A percentile compares a stretch with the other conserved stretches of the same genome.
phyloP scores from a whole-genome alignment of 306 rosid species.

The Mucuna pruriens region DNA sequence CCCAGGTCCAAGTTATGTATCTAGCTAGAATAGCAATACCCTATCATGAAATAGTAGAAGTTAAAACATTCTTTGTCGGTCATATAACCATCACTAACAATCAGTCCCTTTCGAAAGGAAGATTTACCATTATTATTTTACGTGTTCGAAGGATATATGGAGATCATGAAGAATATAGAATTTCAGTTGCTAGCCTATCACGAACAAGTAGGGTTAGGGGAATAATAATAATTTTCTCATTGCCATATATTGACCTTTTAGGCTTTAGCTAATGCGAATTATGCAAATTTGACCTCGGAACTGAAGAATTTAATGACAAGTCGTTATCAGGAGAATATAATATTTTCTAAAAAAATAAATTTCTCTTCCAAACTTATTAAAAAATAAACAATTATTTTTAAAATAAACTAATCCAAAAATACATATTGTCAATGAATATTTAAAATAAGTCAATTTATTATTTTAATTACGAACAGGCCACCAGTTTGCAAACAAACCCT shows the following conservation, averaged over 20 bases:
- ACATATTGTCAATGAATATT: background rate
- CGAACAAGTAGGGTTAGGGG: constrained; percentile 9
- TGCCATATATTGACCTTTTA: background rate
- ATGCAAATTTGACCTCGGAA: constrained; percentile 18
- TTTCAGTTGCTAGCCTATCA: constrained; percentile 23
- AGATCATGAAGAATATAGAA: constrained; percentile 4
- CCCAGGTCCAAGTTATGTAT: background rate
- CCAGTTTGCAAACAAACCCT: background rate
- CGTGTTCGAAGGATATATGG: constrained; percentile 24
- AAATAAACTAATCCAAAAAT: background rate
- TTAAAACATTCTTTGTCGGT: constrained; percentile 1
- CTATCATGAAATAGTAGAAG: background rate
- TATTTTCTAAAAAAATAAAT: background rate
- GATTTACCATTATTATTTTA: constrained; percentile 23
- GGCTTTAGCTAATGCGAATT: constrained; percentile 2
- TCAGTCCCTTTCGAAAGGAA: background rate
- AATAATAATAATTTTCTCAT: background rate
- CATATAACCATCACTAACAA: background rate
- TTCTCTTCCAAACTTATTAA: background rate
- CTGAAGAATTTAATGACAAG: constrained; percentile 12
- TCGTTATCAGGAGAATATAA: background rate
- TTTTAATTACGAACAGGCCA: background rate
- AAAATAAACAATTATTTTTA: background rate
- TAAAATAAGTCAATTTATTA: background rate
- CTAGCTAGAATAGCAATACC: background rate